Percentiles rank a stretch among this genome's conserved stretches.
phyloP scores from a whole-genome alignment of 2,329 filamentous ascomycete genomes.

The Aspergillus sp. region DNA sequence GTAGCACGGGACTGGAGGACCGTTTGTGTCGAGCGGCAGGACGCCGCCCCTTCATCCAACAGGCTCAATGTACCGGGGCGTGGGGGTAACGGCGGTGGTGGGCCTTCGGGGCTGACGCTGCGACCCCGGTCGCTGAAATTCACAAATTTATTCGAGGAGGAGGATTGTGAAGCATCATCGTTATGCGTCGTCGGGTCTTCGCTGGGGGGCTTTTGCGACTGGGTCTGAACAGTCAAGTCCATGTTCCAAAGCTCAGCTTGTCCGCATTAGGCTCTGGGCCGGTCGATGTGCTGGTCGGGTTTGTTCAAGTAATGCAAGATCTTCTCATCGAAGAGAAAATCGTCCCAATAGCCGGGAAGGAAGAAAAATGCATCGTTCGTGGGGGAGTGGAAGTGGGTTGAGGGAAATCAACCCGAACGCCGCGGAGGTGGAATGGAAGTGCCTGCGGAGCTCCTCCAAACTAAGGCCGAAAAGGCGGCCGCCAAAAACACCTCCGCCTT shows the following conservation, averaged over 20 bases:
- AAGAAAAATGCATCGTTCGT: not conserved
- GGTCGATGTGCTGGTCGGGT: not conserved
- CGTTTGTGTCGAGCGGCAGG: slow-evolving; percentile 33
- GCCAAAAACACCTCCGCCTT: slow-evolving; percentile 14
- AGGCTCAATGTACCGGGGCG: slow-evolving; percentile 42
- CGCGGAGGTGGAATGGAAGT: slow-evolving; percentile 11
- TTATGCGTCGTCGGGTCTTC: slow-evolving; percentile 10
- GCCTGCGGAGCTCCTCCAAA: no score
- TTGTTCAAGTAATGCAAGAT: not conserved
- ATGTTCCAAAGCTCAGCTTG: not conserved
- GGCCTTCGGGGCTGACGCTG: slow-evolving; percentile 31
- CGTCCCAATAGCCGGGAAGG: not conserved
- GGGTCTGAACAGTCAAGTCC: not conserved
- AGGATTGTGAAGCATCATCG: slow-evolving; percentile 8
- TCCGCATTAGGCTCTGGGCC: not conserved
- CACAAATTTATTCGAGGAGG: slow-evolving; percentile 16
- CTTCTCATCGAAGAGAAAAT: not conserved
- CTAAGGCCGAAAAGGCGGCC: not conserved
- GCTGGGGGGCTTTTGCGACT: not conserved
- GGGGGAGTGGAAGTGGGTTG: not conserved
- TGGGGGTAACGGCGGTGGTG: slow-evolving; percentile 48
- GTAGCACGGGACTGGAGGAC: slow-evolving; percentile 66
- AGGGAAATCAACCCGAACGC: not conserved
- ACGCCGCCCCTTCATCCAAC: slow-evolving; percentile 34
- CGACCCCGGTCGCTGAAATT: slow-evolving; percentile 16